These are phyloP conservation scores for Boechera retrofracta DNA, from an alignment of 345 rosid genomes.

Conservation along the genomic window DNA sequence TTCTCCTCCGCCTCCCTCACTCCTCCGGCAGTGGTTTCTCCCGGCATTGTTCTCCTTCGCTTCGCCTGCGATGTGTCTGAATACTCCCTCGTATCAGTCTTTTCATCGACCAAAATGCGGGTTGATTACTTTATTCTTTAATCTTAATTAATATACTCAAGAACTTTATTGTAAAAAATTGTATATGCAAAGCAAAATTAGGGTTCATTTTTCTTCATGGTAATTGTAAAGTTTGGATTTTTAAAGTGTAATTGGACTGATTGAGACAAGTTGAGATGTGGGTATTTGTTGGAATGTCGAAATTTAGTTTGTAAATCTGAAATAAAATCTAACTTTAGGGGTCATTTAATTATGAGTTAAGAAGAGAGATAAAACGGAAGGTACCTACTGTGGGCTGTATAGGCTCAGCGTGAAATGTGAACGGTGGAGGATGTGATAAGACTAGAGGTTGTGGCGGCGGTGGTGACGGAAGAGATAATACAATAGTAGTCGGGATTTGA, in stretches of 20 bases:
- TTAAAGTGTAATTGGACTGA: background rate
- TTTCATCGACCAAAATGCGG: background rate
- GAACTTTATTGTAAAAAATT: background rate
- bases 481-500: constrained; percentile 35
- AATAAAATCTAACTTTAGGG: background rate
- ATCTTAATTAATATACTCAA: no score
- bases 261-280: background rate
- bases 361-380: constrained; percentile 33
- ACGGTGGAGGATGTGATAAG: constrained; percentile 18
- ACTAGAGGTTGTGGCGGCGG: constrained; percentile 31
- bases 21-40: constrained; percentile 4
- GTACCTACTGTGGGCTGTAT: constrained; percentile 57
- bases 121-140: background rate
- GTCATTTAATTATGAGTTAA: constrained; percentile 17
- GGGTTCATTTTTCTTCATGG: constrained; percentile 2
- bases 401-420: constrained; percentile 30
- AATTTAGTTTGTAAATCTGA: background rate
- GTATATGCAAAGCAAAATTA: background rate
- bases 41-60: constrained; percentile 45
- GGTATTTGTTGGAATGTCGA: background rate
- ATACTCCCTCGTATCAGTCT: constrained; percentile 57
- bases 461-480: constrained; percentile 36
- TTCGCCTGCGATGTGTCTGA: constrained; percentile 64
- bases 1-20: background rate
- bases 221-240: background rate